phyloP scores from a whole-genome alignment of 345 rosid species.

The Rhodamnia rubescens region DNA sequence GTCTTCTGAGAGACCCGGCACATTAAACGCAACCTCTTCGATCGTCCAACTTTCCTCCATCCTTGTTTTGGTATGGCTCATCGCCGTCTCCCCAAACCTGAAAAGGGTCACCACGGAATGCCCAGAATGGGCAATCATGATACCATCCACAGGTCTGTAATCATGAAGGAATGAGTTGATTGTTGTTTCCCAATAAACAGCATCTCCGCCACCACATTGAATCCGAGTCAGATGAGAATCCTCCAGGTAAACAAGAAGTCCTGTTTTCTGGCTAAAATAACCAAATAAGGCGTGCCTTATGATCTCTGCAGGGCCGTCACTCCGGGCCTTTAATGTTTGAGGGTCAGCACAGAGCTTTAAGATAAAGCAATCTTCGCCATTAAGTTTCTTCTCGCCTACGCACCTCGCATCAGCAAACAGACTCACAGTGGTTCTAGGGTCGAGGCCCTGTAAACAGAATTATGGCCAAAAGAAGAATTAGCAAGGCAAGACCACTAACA shows the following conservation, averaged over 20 bases:
- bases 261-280: conserved; percentile 41
- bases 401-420: conserved; percentile 37
- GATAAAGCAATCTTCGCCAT: conserved; percentile 37
- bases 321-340: conserved; percentile 25
- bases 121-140: conserved; percentile 94
- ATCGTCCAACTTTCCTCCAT: conserved; percentile 8
- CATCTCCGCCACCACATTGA: conserved; percentile 35
- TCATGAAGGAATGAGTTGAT: conserved; percentile 71
- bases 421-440: conserved; percentile 33
- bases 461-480: background rate
- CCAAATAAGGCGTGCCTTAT: conserved; percentile 40
- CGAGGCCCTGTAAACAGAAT: conserved; percentile 30
- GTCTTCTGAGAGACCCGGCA: conserved; percentile 1
- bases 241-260: conserved; percentile 36
- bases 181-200: conserved; percentile 79
- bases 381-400: conserved; percentile 30
- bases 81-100: conserved; percentile 45
- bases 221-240: conserved; percentile 42
- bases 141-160: conserved; percentile 81
- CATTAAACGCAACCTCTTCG: conserved; percentile 6
- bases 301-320: conserved; percentile 40
- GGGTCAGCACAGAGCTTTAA: conserved; percentile 36
- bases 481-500: background rate
- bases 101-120: conserved; percentile 78
- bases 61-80: conserved; percentile 25